Percentiles rank a stretch among this genome's conserved stretches.
phyloP scores from a whole-genome alignment of 208 protist species.

The Blastocrithidia nonstop region DNA sequence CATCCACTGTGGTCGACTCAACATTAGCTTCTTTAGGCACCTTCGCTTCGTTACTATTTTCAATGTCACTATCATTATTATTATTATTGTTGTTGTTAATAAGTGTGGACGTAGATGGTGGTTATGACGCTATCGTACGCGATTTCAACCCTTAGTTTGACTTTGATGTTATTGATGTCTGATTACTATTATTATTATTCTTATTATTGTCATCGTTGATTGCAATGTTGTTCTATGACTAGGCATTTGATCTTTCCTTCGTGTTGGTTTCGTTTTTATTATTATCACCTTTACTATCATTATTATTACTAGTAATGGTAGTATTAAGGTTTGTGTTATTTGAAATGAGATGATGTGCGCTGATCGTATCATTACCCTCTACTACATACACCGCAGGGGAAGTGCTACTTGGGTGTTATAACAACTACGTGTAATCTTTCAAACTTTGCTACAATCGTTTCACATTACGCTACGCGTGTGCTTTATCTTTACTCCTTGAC shows the following conservation, averaged over 20 bases:
- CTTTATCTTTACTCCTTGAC: conserved; percentile 12
- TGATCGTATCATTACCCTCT: background rate
- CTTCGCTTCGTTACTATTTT: background rate
- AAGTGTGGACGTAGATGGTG: too few relatives aligned
- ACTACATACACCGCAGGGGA: conserved; percentile 16
- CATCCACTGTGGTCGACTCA: conserved; percentile 2
- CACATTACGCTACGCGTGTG: conserved; percentile 6
- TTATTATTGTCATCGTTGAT: too few relatives aligned
- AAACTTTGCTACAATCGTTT: conserved; percentile 22
- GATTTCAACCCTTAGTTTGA: too few relatives aligned
- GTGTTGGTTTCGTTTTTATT: background rate
- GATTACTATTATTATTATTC: too few relatives aligned
- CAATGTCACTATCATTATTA: background rate
- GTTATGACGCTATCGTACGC: too few relatives aligned
- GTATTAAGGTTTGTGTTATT: too few relatives aligned
- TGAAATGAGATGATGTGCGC: too few relatives aligned
- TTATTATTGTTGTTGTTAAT: too few relatives aligned
- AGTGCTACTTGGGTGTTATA: conserved; percentile 14
- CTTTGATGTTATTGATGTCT: too few relatives aligned
- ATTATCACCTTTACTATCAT: background rate
- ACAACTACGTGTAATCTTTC: conserved; percentile 17
- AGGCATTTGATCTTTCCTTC: too few relatives aligned
- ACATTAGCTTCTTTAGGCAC: background rate
- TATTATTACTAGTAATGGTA: too few relatives aligned
- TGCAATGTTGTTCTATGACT: too few relatives aligned